Base-by-base conservation (phyloP, 805 yeast genomes). In the Torulaspora gathmanii region DNA sequence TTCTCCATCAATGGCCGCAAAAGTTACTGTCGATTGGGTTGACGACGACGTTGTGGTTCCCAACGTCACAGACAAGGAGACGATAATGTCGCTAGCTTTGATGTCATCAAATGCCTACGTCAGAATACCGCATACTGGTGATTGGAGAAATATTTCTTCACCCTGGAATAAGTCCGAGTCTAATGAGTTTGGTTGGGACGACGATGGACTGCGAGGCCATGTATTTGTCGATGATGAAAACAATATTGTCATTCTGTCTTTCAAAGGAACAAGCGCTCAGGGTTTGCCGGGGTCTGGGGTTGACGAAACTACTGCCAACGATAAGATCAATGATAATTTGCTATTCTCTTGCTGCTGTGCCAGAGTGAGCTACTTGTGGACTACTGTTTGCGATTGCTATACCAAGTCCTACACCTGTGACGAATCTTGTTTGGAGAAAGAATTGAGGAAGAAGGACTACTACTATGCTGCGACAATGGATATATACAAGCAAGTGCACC, bases 331-430 rank as follows among this genome's bases (percentile, higher is more conserved):
- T 62, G 98, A 93, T 63, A 93, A 93, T 58, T 60, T 91, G 46
- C 67, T 93, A 28, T 93, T 93, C 62, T 86, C 95, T 9, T 93
- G 99, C 64, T 93, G 99, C 64, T 93, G 99, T 68, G 98, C 96
- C 0, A 74, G 97, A 30, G 83, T 91, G 1, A 79, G 93, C 30
- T 89, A 88, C 53, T 67, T 87, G 65, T 93, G 98, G 99, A 79
- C 83, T 6, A 85, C 97, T 0, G 98, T 89, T 1, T 93, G 99
- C 67, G 96, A 89, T 64, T 93, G 99, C 62, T 91, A 83, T 60
- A 78, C 80, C 50, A 79, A 77, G 42, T 77, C 95, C 0, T 87
- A 86, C 64, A 86, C 91, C 0, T 93, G 99, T 67, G 83, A 89
- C 64, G 93, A 88, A 64, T 76, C 75, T 47, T 93, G 99, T 60